Evolutionary conservation across 805 yeast genomes (phyloP), one percentile per base, ranked within the genome.

Genomic region (Pichia rugopelliculosa): DNA sequence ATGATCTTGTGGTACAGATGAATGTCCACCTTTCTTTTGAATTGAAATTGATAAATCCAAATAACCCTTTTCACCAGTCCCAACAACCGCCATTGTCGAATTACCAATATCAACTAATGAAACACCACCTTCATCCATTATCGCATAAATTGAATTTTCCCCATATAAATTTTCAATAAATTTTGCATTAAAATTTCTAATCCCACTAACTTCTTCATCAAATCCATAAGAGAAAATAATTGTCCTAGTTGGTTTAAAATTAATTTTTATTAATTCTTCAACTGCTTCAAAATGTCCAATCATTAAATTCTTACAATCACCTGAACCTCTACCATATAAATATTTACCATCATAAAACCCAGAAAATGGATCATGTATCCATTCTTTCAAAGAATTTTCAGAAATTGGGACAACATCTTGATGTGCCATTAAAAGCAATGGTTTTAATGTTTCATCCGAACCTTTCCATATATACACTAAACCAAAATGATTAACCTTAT

Each of bases 361-460:
- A 4, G 53, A 66, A 44, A 62, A 71, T 5, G 74, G 74, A 4
- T 65, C 66, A 46, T 61, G 60, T 5, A 57, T 59, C 74, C 75
- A 71, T 47, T 70, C 62, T 6, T 52, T 55, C 20, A 71, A 53
- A 1, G 77, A 69, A 12, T 60, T 66, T 6, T 58, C 53, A 49
- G 72, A 73, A 18, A 73, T 72, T 3, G 79, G 79, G n/a, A 75
- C 79, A 2, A 69, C 72, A 53, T 75, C 79, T 51, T 74, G 77
- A 54, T 75, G 80, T 6, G 76, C 78, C 55, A 74, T 68, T 46
- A 75, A 62, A 55, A 75, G 52, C 12, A 75, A 42, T 1, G 79
- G 79, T 55, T 75, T 71, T 47, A 72, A 58, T 13, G 50, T 36
- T 4, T 46, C n/a, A 18, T 62, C 41, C 18, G 69, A 59, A 6